Conservation (phyloP, 805 yeast species). For the Wickerhamomyces ciferrii region DNA sequence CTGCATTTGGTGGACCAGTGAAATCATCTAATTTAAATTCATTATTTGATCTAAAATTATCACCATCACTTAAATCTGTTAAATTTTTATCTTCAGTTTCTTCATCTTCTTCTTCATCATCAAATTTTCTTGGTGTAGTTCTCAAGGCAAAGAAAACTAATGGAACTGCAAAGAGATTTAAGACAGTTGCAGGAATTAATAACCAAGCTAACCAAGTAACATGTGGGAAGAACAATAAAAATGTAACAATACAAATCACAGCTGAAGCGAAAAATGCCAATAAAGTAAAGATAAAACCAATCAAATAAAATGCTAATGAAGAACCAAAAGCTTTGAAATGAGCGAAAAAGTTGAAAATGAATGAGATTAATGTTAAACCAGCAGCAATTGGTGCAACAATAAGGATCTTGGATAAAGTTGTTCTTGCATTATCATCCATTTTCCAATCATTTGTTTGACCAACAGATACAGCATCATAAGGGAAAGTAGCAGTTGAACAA, state of each 20-base stretch:
- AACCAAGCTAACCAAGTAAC: constrained; percentile 72
- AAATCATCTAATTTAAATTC: constrained; percentile 10
- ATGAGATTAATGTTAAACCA: constrained; percentile 48
- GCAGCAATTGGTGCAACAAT: constrained; percentile 65
- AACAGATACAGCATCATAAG: constrained; percentile 22
- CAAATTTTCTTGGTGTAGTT: constrained; percentile 9
- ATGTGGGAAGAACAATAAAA: constrained; percentile 59
- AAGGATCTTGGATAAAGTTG: constrained; percentile 46
- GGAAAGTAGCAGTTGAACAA: constrained; percentile 44
- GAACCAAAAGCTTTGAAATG: constrained; percentile 23
- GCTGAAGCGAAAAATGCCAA: constrained; percentile 51
- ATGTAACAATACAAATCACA: constrained; percentile 45
- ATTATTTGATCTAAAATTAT: constrained; percentile 9
- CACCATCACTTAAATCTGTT: constrained; percentile 21
- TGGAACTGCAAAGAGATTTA: constrained; percentile 47
- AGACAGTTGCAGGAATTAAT: constrained; percentile 59
- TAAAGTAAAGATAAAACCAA: constrained; percentile 40
- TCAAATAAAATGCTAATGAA: constrained; percentile 27
- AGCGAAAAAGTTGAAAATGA: constrained; percentile 30
- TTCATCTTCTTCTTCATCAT: constrained; percentile 10
- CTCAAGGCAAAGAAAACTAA: constrained; percentile 36
- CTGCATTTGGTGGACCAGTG: constrained; percentile 3
- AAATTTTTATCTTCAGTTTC: constrained; percentile 12
- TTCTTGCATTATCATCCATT: constrained; percentile 39
- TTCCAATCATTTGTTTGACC: constrained; percentile 40